phyloP scores from a whole-genome alignment of 805 yeast genomes.

The Metschnikowia picachoensis region DNA sequence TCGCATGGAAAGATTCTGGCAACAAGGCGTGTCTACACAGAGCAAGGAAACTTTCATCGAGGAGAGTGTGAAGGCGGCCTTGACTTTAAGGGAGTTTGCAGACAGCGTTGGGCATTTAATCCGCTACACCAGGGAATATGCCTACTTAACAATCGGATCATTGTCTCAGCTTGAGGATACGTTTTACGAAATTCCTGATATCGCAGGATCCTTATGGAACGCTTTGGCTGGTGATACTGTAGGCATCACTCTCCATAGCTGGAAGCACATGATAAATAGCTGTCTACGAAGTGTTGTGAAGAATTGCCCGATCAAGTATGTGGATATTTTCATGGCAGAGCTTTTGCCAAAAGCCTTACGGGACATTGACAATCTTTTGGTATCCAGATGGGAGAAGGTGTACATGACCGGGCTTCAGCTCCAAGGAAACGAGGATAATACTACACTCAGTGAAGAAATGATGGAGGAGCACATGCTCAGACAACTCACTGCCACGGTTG shows the following conservation, averaged over 20 bases:
- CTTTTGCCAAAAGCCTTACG: slow-evolving; percentile 73
- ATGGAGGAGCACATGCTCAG: slow-evolving; percentile 93
- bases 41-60: slow-evolving; percentile 91
- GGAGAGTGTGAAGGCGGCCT: slow-evolving; percentile 91
- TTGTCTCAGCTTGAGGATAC: slow-evolving; percentile 88
- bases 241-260: slow-evolving; percentile 90
- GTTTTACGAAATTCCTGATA: slow-evolving; percentile 77
- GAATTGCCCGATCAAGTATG: slow-evolving; percentile 75
- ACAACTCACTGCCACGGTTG: slow-evolving; percentile 90
- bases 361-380: slow-evolving; percentile 70
- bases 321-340: slow-evolving; percentile 66
- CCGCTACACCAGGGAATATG: slow-evolving; percentile 93
- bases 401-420: slow-evolving; percentile 53
- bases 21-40: slow-evolving; percentile 93
- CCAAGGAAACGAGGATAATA: slow-evolving; percentile 65
- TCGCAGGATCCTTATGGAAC: slow-evolving; percentile 72
- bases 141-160: slow-evolving; percentile 84
- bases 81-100: slow-evolving; percentile 92
- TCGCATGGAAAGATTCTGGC: slow-evolving; percentile 95
- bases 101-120: slow-evolving; percentile 96
- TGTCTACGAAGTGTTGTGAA: slow-evolving; percentile 83
- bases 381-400: slow-evolving; percentile 71
- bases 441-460: slow-evolving; percentile 92
- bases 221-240: slow-evolving; percentile 81
- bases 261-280: slow-evolving; percentile 94